These are phyloP conservation scores for Kazachstania bromeliacearum DNA, from an alignment of 805 yeast genomes.

Conservation along the genomic window DNA sequence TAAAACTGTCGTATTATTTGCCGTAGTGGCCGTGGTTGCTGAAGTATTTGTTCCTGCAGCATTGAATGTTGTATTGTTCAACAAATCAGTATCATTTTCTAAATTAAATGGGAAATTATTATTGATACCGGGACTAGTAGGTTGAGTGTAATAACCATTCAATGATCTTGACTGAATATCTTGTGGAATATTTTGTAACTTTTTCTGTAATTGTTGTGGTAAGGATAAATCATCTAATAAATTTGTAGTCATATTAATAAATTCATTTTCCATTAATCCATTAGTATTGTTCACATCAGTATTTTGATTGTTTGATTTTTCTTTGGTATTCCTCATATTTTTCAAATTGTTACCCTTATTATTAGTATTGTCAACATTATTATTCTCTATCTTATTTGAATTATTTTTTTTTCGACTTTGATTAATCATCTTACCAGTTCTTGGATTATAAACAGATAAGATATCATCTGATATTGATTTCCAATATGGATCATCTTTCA, in stretches of 20 bases:
- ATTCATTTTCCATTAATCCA: conserved; percentile 4
- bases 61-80: conserved; percentile 4
- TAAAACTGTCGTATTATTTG: too few species aligned
- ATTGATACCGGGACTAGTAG: conserved; percentile 23
- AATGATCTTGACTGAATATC: conserved; percentile 19
- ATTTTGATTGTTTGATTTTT: not conserved
- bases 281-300: conserved; percentile 1
- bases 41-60: not conserved
- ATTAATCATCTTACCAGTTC: conserved; percentile 24
- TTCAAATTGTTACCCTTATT: not conserved
- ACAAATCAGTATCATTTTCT: conserved; percentile 4
- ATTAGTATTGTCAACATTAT: conserved; percentile 1
- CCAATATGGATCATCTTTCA: conserved; percentile 25
- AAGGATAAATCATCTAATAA: conserved; percentile 13
- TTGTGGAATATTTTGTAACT: conserved; percentile 22
- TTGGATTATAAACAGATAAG: conserved; percentile 20
- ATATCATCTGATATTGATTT: conserved; percentile 19
- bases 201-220: conserved; percentile 22
- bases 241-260: conserved; percentile 6
- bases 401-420: conserved; percentile 12
- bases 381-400: conserved; percentile 1
- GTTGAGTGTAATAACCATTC: conserved; percentile 28
- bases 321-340: conserved; percentile 1
- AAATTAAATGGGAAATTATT: conserved; percentile 5
- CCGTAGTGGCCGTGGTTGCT: too few species aligned